These are phyloP conservation scores for Hirsutella rhossiliensis DNA, from an alignment of 2,329 filamentous ascomycete genomes.

Conservation along the genomic window DNA sequence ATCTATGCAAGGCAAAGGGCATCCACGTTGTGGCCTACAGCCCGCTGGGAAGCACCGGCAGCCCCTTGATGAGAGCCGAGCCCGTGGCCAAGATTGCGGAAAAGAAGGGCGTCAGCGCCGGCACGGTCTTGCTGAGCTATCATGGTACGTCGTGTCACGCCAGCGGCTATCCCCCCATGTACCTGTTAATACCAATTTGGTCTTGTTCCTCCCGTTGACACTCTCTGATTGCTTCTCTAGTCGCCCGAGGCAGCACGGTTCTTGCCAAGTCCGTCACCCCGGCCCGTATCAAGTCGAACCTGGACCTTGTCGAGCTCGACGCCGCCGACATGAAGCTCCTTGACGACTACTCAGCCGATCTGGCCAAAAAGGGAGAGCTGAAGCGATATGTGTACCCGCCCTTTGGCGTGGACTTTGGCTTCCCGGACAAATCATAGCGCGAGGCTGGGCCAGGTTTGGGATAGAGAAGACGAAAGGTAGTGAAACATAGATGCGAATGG, in stretches of 20 bases:
- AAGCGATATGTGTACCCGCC: conserved; percentile 56
- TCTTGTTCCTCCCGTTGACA: background rate
- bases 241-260: conserved; percentile 57
- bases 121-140: conserved; percentile 57
- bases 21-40: conserved; percentile 65
- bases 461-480: background rate
- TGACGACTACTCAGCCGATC: conserved; percentile 38
- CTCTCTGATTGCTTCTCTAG: conserved; percentile 21
- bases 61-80: conserved; percentile 51
- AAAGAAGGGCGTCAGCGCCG: conserved; percentile 48
- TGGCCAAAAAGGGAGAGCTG: conserved; percentile 37
- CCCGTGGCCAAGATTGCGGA: conserved; percentile 51
- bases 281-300: conserved; percentile 57
- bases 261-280: conserved; percentile 62
- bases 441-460: background rate
- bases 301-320: conserved; percentile 53
- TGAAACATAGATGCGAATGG: background rate
- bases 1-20: conserved; percentile 53
- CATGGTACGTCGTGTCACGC: conserved; percentile 45
- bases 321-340: conserved; percentile 49
- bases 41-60: conserved; percentile 51
- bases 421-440: conserved; percentile 49
- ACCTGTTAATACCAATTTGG: too few relatives aligned
- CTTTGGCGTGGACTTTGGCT: conserved; percentile 57
- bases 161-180: background rate